Percentiles rank a stretch among this genome's conserved stretches.
Evolutionary conservation across 2,329 filamentous ascomycete species (phyloP).

Genomic region (Talaromyces sp.): DNA sequence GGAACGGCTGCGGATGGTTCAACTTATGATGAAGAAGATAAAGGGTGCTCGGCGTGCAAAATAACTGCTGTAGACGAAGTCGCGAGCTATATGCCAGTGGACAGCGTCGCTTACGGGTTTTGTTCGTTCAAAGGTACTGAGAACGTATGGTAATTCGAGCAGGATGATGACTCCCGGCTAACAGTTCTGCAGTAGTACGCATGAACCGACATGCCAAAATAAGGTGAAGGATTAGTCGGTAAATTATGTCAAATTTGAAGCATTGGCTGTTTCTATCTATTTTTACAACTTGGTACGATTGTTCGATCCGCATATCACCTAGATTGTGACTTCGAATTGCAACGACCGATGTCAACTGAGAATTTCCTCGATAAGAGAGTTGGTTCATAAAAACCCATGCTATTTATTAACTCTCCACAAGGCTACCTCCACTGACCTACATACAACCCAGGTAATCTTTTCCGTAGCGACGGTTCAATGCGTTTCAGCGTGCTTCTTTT

Average conservation of each 20-base stretch:
- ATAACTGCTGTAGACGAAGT: background rate
- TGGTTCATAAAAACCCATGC: background rate
- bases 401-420: conserved; percentile 4
- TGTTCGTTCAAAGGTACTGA: background rate
- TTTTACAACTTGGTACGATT: background rate
- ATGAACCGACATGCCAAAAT: background rate
- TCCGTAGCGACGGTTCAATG: background rate
- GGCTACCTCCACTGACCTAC: background rate
- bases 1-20: background rate
- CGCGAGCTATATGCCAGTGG: background rate
- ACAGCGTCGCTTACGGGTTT: background rate
- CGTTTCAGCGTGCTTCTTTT: background rate
- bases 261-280: background rate
- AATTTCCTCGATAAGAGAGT: background rate
- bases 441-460: background rate
- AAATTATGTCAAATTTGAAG: background rate
- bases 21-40: too few relatives aligned
- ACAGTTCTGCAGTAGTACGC: background rate
- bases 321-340: background rate
- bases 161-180: background rate
- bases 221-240: background rate
- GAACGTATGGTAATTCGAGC: background rate
- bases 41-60: too few relatives aligned
- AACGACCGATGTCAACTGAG: background rate
- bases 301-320: background rate